Conservation (phyloP, 768 basidiomycete genomes). For the Lactarius pseudohatsudake region DNA sequence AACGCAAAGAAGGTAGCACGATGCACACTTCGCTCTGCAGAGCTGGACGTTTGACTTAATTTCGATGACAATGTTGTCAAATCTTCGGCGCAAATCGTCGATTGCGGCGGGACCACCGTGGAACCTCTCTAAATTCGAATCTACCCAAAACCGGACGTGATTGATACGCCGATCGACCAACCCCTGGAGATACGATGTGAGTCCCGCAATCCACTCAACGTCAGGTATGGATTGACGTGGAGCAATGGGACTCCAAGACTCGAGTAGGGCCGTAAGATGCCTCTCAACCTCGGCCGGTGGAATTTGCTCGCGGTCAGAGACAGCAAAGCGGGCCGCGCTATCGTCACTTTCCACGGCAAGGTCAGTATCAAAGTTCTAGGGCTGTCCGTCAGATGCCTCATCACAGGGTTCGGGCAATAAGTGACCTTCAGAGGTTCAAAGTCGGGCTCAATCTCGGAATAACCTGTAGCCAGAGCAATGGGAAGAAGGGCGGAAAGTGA, state of each 20-base stretch:
- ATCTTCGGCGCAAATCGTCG: constrained; percentile 43
- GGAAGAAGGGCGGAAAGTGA: constrained; percentile 42
- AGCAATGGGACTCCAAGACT: constrained; percentile 36
- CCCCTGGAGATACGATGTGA: constrained; percentile 41
- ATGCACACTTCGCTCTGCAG: constrained; percentile 47
- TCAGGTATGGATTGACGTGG: constrained; percentile 41
- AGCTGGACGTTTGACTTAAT: constrained; percentile 47
- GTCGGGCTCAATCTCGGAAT: constrained; percentile 45
- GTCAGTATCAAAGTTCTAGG: constrained; percentile 55
- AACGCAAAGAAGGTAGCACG: constrained; percentile 51
- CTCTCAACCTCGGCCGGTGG: constrained; percentile 32
- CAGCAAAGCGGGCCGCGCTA: constrained; percentile 36
- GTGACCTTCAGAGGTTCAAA: constrained; percentile 51
- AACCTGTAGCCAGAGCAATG: constrained; percentile 49
- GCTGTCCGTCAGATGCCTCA: not conserved
- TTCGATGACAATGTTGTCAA: constrained; percentile 45
- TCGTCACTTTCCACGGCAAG: constrained; percentile 40
- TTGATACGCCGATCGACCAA: constrained; percentile 45
- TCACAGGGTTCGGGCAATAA: not conserved
- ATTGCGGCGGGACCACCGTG: constrained; percentile 44
- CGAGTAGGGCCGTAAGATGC: constrained; percentile 30
- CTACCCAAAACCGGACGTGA: constrained; percentile 53
- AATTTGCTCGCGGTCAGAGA: constrained; percentile 32
- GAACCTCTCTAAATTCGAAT: constrained; percentile 49
- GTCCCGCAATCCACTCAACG: constrained; percentile 40